phyloP scores from a whole-genome alignment of 208 protist genomes.

The Crithidia bombi region DNA sequence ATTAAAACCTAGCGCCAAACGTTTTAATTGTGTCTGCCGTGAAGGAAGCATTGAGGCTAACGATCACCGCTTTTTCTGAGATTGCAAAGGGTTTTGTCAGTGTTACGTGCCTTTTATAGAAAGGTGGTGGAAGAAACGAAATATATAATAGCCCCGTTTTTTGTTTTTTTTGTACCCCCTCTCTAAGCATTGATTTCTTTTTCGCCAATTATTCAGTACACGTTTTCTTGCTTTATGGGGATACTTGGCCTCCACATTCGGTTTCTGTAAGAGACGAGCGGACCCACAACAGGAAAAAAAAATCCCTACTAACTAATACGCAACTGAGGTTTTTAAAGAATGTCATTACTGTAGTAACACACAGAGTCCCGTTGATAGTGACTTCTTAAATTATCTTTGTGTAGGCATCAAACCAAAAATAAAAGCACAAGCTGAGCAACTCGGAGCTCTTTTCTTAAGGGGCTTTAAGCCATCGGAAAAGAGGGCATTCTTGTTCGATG shows the following conservation, averaged over 20 bases:
- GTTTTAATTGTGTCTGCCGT: background rate
- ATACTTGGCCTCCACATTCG: background rate
- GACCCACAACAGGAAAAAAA: constrained; percentile 1
- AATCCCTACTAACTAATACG: constrained; percentile 7
- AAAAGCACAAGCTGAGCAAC: background rate
- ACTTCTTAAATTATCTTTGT: constrained; percentile 16
- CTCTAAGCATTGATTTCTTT: constrained; percentile 14
- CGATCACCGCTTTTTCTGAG: no score
- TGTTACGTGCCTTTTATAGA: no score
- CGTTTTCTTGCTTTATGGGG: background rate
- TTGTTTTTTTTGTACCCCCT: background rate
- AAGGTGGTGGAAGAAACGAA: no score
- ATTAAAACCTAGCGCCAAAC: background rate
- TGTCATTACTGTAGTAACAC: constrained; percentile 20
- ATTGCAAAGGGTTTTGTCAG: constrained; percentile 4
- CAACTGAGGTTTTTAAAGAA: constrained; percentile 5
- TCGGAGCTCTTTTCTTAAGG: background rate
- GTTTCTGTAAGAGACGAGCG: background rate
- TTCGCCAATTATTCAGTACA: constrained; percentile 5
- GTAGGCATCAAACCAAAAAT: constrained; percentile 14
- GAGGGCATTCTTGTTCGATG: no score
- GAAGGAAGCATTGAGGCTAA: constrained; percentile 3
- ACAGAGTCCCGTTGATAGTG: constrained; percentile 10
- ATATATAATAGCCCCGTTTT: background rate
- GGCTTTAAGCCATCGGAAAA: no score